These are phyloP conservation scores for Pythium rhizo-oryzae DNA, from an alignment of 352 stramenopile species.

Conservation along the genomic window DNA sequence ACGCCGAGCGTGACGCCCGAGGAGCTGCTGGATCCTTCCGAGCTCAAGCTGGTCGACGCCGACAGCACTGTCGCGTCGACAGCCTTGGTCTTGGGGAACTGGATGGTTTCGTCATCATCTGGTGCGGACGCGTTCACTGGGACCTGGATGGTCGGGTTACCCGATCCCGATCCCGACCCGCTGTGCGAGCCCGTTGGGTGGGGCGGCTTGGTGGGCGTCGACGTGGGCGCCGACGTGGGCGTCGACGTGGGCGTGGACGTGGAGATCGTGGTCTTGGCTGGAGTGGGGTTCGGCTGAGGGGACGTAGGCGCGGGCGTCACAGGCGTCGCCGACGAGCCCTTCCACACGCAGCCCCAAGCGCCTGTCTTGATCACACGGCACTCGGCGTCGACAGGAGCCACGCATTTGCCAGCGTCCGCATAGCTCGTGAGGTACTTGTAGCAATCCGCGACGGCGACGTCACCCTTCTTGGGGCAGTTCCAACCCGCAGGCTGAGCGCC, in stretches of 20 bases:
- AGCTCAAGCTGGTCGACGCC: slow-evolving; percentile 2
- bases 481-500: slow-evolving; percentile 41
- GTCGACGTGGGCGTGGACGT: not conserved
- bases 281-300: slow-evolving; percentile 1
- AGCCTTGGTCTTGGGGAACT: slow-evolving; percentile 4
- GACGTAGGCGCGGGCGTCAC: slow-evolving; percentile 1
- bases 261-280: slow-evolving; percentile 1
- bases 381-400: slow-evolving; percentile 50
- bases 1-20: slow-evolving; percentile 8
- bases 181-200: not conserved
- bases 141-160: not conserved
- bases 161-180: not conserved
- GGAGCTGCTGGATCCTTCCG: not conserved
- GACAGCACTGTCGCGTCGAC: not conserved
- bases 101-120: slow-evolving; percentile 12
- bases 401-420: slow-evolving; percentile 43
- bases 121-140: slow-evolving; percentile 4
- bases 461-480: slow-evolving; percentile 63
- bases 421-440: slow-evolving; percentile 57
- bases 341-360: slow-evolving; percentile 68
- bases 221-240: not conserved
- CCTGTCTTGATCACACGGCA: slow-evolving; percentile 68
- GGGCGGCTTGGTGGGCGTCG: not conserved
- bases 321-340: not conserved
- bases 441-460: slow-evolving; percentile 60